Conservation (phyloP, 164 flowering plant species). For the Sedum album region DNA sequence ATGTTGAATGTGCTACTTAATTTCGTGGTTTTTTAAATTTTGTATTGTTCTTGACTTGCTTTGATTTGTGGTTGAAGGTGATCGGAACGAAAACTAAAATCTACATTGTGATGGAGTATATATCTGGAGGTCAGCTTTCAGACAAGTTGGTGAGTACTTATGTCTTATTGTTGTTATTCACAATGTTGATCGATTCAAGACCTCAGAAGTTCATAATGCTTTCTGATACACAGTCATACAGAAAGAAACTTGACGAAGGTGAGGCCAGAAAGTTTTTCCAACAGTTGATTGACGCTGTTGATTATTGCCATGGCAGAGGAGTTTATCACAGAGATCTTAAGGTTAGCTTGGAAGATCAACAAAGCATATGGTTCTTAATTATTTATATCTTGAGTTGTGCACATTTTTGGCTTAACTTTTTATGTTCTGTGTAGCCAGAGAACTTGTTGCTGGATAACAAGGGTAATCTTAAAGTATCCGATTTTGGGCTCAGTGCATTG, state of each 20-base stretch:
- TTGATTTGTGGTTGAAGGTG: too few species aligned
- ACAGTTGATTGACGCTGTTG: too few species aligned
- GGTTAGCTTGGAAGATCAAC: constrained; percentile 23
- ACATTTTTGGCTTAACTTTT: neutral
- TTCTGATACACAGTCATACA: constrained; percentile 28
- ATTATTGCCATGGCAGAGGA: too few species aligned
- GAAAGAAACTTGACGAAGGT: constrained; percentile 37
- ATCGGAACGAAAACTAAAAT: too few species aligned
- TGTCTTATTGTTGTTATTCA: neutral
- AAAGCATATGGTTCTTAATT: neutral
- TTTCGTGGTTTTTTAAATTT: too few species aligned
- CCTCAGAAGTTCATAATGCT: neutral
- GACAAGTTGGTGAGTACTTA: constrained; percentile 62
- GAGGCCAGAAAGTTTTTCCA: too few species aligned
- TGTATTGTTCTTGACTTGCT: too few species aligned
- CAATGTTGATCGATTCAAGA: neutral
- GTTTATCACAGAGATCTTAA: too few species aligned
- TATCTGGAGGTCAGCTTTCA: constrained; percentile 59
- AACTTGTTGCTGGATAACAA: constrained; percentile 64
- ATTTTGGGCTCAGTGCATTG: constrained; percentile 74
- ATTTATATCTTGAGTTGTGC: neutral
- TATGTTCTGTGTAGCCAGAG: constrained; percentile 47
- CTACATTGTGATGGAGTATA: too few species aligned
- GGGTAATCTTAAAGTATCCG: constrained; percentile 74
- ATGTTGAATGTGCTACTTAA: too few species aligned